Percentiles rank a stretch among this genome's conserved stretches.
phyloP scores from a whole-genome alignment of 257 asterid species.

The Jasminum sambac region DNA sequence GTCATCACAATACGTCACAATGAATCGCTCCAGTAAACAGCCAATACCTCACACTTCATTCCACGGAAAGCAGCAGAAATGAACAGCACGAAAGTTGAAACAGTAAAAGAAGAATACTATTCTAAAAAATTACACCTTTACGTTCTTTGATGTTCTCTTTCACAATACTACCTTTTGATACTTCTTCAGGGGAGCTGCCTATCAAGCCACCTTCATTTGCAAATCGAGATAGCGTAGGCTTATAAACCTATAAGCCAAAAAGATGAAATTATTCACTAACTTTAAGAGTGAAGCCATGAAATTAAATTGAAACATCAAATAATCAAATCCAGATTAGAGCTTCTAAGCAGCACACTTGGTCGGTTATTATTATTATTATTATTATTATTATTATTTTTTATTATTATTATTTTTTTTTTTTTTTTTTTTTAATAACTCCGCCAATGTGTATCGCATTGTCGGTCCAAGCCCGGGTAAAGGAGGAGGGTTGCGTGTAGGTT shows the following conservation, averaged over 20 bases:
- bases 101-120: background rate
- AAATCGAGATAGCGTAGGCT: slow-evolving; percentile 79
- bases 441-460: too few species aligned
- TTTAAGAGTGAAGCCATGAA: slow-evolving; percentile 3
- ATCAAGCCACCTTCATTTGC: slow-evolving; percentile 82
- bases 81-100: slow-evolving; percentile 13
- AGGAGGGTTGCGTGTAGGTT: too few species aligned
- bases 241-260: slow-evolving; percentile 59
- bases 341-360: slow-evolving; percentile 16
- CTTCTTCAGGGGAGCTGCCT: slow-evolving; percentile 82
- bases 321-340: slow-evolving; percentile 8
- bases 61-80: slow-evolving; percentile 12
- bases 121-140: background rate
- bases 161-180: slow-evolving; percentile 66
- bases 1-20: background rate
- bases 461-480: too few species aligned
- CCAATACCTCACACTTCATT: background rate
- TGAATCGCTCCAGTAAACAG: slow-evolving; percentile 8
- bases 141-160: slow-evolving; percentile 14
- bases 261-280: slow-evolving; percentile 23
- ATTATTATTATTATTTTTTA: too few species aligned
- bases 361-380: too few species aligned
- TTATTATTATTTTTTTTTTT: too few species aligned
- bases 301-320: slow-evolving; percentile 9
- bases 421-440: too few species aligned